These are phyloP conservation scores for Eimeria falciformis DNA, from an alignment of 169 alveolate genomes.

Conservation along the genomic window DNA sequence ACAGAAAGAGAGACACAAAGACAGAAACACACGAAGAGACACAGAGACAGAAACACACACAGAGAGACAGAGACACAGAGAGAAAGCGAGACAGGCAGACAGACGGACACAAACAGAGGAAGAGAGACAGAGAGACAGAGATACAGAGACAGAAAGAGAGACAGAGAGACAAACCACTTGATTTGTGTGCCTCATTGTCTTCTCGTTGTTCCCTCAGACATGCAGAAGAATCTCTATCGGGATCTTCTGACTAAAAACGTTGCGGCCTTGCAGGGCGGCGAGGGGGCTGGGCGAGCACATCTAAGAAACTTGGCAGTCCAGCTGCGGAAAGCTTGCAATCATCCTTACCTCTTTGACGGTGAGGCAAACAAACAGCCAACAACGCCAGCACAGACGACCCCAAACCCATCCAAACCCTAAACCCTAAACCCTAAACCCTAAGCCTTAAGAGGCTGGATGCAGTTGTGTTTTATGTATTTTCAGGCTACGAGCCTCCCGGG, in stretches of 20 bases:
- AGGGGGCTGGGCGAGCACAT: constrained; percentile 37
- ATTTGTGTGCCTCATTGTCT: no score
- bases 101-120: no score
- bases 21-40: neutral
- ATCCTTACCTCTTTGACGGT: constrained; percentile 94
- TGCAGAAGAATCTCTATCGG: constrained; percentile 95
- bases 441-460: no score
- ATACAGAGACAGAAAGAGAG: neutral
- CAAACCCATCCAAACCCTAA: no score
- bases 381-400: no score
- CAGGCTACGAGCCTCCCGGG: constrained; percentile 54
- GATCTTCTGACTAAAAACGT: constrained; percentile 91
- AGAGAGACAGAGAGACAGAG: no score
- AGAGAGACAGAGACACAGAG: no score
- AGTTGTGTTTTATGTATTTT: neutral
- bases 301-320: constrained; percentile 92
- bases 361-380: no score
- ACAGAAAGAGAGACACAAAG: neutral
- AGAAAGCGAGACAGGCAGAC: no score
- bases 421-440: no score
- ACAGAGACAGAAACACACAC: neutral
- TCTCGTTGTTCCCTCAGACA: constrained; percentile 82
- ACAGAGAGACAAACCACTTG: neutral
- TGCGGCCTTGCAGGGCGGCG: constrained; percentile 61
- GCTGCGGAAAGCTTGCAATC: constrained; percentile 96